phyloP scores from a whole-genome alignment of 179 eudicot species.

The Heliamphora pulchella region DNA sequence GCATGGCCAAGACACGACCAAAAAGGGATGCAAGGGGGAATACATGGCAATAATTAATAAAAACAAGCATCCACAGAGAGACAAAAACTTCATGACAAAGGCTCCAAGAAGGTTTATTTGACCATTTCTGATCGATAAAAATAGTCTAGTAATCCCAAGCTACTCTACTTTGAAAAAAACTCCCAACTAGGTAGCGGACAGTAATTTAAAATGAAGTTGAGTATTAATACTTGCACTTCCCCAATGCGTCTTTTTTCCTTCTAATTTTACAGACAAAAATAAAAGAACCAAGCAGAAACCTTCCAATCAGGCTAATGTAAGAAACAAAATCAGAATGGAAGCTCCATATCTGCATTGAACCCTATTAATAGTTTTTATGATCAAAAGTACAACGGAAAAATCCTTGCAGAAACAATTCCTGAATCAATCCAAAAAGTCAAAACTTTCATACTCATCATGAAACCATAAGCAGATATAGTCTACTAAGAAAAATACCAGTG shows the following conservation, averaged over 20 bases:
- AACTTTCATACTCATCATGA: slow-evolving; percentile 7
- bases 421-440: slow-evolving; percentile 9
- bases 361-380: not conserved
- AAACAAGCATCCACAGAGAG: not conserved
- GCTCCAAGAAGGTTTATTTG: not conserved
- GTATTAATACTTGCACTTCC: not conserved
- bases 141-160: too few relatives aligned
- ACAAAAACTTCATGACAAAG: not conserved
- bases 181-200: not conserved
- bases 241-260: not conserved
- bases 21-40: not conserved
- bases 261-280: not conserved
- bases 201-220: not conserved
- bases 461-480: slow-evolving; percentile 1
- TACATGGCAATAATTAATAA: not conserved
- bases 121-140: not conserved
- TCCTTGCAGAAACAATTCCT: not conserved
- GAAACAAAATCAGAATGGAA: not conserved
- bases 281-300: not conserved
- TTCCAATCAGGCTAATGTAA: not conserved
- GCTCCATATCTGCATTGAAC: slow-evolving; percentile 7
- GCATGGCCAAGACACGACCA: not conserved
- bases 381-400: not conserved
- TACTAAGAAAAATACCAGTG: slow-evolving; percentile 50
- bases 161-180: not conserved